phyloP scores from a whole-genome alignment of 768 basidiomycete genomes.

The Tricholomella constricta region DNA sequence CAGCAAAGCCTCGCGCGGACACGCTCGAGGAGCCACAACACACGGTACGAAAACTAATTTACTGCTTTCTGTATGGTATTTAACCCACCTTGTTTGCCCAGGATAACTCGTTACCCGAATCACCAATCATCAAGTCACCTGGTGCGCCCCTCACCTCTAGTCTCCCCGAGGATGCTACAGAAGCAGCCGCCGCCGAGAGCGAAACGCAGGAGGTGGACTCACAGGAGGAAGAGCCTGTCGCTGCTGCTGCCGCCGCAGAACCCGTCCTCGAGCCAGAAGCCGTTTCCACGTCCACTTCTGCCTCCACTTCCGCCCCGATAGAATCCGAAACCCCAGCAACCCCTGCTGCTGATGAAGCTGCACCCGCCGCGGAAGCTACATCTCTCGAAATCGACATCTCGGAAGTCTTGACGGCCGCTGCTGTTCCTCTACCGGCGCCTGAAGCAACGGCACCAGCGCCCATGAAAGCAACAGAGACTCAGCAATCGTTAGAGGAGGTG shows the following conservation, averaged over 20 bases:
- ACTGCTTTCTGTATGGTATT: neutral
- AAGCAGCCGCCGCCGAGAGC: neutral
- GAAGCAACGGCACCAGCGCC: neutral
- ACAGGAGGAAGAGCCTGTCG: neutral
- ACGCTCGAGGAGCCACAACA: constrained; percentile 2
- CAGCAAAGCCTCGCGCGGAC: constrained; percentile 2
- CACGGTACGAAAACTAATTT: neutral
- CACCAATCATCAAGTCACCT: constrained; percentile 15
- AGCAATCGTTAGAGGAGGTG: neutral
- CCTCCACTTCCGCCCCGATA: neutral
- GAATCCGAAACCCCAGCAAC: neutral
- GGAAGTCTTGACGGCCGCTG: neutral
- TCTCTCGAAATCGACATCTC: neutral
- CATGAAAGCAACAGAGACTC: neutral
- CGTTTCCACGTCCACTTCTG: neutral
- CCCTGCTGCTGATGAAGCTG: neutral
- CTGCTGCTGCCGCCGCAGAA: neutral
- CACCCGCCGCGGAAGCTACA: no score
- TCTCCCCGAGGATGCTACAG: neutral
- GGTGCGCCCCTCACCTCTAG: neutral
- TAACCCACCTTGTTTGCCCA: neutral
- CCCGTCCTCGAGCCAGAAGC: no score
- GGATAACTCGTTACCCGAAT: constrained; percentile 15
- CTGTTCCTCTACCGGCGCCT: neutral
- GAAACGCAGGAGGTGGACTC: neutral